A percentile compares a stretch with the other conserved stretches of the same genome.
phyloP scores from a whole-genome alignment of 805 yeast genomes.

The Hanseniaspora nectarophila region DNA sequence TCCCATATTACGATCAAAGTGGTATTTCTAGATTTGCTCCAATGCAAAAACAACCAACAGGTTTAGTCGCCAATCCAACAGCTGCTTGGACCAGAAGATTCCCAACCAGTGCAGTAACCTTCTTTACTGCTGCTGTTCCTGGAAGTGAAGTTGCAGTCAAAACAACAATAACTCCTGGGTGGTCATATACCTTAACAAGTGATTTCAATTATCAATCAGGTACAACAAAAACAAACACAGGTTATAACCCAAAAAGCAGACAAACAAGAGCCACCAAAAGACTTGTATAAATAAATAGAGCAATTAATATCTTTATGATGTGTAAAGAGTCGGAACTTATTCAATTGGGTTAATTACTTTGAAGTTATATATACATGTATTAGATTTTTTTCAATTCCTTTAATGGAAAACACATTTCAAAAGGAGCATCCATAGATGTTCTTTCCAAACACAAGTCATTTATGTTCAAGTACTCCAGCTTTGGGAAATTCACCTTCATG shows the following conservation, averaged over 20 bases:
- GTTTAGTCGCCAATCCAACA: conserved; percentile 48
- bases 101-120: conserved; percentile 56
- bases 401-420: neutral
- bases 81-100: conserved; percentile 43
- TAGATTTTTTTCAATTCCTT: neutral
- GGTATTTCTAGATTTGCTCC: conserved; percentile 75
- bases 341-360: neutral
- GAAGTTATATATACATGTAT: neutral
- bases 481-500: neutral
- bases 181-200: conserved; percentile 57
- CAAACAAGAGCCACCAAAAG: conserved; percentile 26
- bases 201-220: conserved; percentile 55
- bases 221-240: conserved; percentile 44
- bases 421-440: neutral
- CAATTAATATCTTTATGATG: neutral
- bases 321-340: neutral
- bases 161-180: conserved; percentile 74
- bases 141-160: conserved; percentile 18
- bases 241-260: conserved; percentile 46
- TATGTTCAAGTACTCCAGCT: conserved; percentile 2
- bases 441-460: conserved; percentile 4
- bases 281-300: conserved; percentile 13
- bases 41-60: conserved; percentile 79
- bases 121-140: conserved; percentile 31
- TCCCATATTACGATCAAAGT: conserved; percentile 65